These are phyloP conservation scores for Tylopilus subfusipes DNA, from an alignment of 768 basidiomycete species.

Conservation along the genomic window DNA sequence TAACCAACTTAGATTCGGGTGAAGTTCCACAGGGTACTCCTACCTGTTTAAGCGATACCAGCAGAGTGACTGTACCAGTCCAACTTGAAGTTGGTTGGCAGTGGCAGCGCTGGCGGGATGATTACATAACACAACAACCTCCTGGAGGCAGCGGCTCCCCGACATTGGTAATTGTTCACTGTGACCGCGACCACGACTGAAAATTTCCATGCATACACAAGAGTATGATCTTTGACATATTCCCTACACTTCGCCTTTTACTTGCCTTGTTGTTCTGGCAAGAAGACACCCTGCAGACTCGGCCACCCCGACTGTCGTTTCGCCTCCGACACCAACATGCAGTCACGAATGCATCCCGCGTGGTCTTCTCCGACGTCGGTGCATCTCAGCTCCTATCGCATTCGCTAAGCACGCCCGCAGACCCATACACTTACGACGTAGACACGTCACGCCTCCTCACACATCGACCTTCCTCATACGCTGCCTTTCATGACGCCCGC, in stretches of 20 bases:
- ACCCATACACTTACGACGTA: constrained; percentile 40
- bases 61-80: neutral
- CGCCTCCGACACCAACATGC: constrained; percentile 66
- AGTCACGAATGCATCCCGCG: constrained; percentile 47
- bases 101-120: neutral
- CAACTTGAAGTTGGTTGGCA: neutral
- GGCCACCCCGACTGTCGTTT: constrained; percentile 46
- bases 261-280: constrained; percentile 42
- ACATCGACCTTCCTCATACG: constrained; percentile 45
- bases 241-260: constrained; percentile 44
- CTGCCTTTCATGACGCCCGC: constrained; percentile 34
- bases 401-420: constrained; percentile 20
- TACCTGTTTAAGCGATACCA: neutral
- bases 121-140: constrained; percentile 7
- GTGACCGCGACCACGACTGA: neutral
- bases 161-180: neutral
- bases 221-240: constrained; percentile 20
- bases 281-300: constrained; percentile 24
- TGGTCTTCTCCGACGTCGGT: constrained; percentile 56
- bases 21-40: too few species aligned
- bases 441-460: constrained; percentile 38
- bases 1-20: too few species aligned
- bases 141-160: neutral
- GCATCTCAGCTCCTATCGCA: constrained; percentile 30
- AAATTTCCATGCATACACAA: neutral